These are phyloP conservation scores for Polyplosphaeria fusca DNA, from an alignment of 495 filamentous ascomycete genomes.

Conservation along the genomic window DNA sequence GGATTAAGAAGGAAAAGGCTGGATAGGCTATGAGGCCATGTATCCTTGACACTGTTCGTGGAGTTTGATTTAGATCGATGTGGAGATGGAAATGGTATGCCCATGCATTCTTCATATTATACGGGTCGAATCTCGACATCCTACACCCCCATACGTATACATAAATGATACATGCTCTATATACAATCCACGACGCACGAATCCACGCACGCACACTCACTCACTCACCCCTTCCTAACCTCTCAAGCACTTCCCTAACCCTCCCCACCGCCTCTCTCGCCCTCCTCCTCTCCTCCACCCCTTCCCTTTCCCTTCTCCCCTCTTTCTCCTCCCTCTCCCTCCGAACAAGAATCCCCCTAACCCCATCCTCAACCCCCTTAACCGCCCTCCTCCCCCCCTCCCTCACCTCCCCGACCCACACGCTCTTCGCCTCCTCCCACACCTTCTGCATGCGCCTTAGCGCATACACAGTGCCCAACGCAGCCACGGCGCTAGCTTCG, in stretches of 20 bases:
- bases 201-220: too few species aligned
- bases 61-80: too few species aligned
- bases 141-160: too few species aligned
- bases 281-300: constrained; percentile 39
- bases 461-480: constrained; percentile 71
- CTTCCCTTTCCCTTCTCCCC: constrained; percentile 41
- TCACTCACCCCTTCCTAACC: neutral
- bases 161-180: too few species aligned
- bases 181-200: too few species aligned
- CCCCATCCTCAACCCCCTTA: constrained; percentile 61
- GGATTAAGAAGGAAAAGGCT: too few species aligned
- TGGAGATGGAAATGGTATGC: too few species aligned
- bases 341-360: constrained; percentile 56
- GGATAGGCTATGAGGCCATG: too few species aligned
- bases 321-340: constrained; percentile 43
- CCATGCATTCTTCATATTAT: too few species aligned
- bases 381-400: constrained; percentile 77
- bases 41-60: too few species aligned
- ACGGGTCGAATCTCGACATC: too few species aligned
- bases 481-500: constrained; percentile 75
- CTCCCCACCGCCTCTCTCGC: constrained; percentile 45
- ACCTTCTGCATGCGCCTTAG: constrained; percentile 69
- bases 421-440: constrained; percentile 68
- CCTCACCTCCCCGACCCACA: constrained; percentile 73
- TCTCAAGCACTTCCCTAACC: constrained; percentile 55